Base-by-base conservation (phyloP, 306 rosid genomes). In the Trichosanthes truncata region DNA sequence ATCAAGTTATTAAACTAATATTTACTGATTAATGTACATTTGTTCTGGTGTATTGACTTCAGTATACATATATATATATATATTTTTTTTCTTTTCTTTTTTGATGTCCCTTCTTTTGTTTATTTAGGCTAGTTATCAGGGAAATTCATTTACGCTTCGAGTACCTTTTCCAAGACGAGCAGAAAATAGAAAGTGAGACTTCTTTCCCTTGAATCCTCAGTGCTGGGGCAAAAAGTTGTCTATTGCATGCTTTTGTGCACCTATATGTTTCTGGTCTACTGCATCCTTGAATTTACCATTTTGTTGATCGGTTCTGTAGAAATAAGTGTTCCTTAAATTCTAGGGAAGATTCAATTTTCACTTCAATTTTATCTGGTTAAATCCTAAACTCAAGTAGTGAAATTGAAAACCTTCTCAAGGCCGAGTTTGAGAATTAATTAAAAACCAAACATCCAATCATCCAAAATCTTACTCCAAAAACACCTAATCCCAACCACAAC, bases 101-200 rank as follows among this genome's bases (percentile, higher is more conserved):
- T 6, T 76, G 72, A 55, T 49, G 65, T 40, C 68, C 9, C 76
- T 74, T 74, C 21, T 59, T 40, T 56, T 0, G 41, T 78, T 78
- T 62, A 62, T 80, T 80, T 74, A 93, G 98, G 93, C 93, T 78
- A 91, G 90, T 81, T 91, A 86, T 88, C 84, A 85, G 74, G 94
- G 96, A 20, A 82, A 79, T 63, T 87, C 80, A 77, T 88, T 93
- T 90, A 92, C 93, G 93, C 99, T 95, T 66, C 91, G 97, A 57
- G 90, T 95, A 76, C 97, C 97, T 72, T 95, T 95, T 74, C 91
- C 97, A 5, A 89, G 97, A 81, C 91, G 82, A 23, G 99, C 97
- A 55, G 93, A 83, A 84, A 90, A 93, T 84, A 89, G 99, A 84
- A 95, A 90, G 99, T 93, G 77, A 88, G 97, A 67, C 84, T 76